Conservation (phyloP, 805 yeast genomes). For the Brettanomyces bruxellensis region DNA sequence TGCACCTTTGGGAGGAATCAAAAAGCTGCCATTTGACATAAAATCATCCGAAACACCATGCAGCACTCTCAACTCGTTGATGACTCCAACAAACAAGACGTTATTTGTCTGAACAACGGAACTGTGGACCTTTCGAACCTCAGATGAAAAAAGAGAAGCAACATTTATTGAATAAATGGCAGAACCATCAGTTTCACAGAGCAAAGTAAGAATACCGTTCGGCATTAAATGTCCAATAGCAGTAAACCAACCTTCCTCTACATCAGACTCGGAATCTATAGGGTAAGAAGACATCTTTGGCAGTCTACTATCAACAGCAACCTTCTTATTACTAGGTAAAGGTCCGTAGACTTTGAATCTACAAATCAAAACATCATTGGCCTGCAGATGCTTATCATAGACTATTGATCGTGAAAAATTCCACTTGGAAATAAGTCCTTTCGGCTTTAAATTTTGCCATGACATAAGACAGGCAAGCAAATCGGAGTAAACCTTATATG, state of each 20-base stretch:
- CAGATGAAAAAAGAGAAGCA: conserved; percentile 42
- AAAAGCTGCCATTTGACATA: not conserved
- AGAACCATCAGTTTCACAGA: conserved; percentile 57
- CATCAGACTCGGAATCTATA: conserved; percentile 5
- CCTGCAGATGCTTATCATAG: conserved; percentile 13
- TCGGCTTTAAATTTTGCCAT: conserved; percentile 43
- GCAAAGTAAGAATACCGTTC: conserved; percentile 51
- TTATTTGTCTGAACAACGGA: conserved; percentile 54
- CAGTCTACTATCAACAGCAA: conserved; percentile 20
- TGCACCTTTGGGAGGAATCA: not conserved
- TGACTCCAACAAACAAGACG: conserved; percentile 47
- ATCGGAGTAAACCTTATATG: conserved; percentile 29
- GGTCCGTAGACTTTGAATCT: conserved; percentile 63
- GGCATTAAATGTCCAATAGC: conserved; percentile 64
- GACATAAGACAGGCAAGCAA: conserved; percentile 34
- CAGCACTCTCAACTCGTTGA: conserved; percentile 42
- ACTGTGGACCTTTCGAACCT: conserved; percentile 54
- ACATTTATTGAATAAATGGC: conserved; percentile 51
- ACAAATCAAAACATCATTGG: conserved; percentile 44
- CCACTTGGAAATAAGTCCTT: conserved; percentile 41
- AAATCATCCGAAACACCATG: conserved; percentile 19
- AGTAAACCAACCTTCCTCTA: conserved; percentile 57
- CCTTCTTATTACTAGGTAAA: conserved; percentile 32
- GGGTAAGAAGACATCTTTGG: conserved; percentile 9
- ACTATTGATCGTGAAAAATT: conserved; percentile 25